Evolutionary conservation across 306 rosid species (phyloP), one percentile per base, ranked within the genome.

Genomic region (Begonia peltatifolia): DNA sequence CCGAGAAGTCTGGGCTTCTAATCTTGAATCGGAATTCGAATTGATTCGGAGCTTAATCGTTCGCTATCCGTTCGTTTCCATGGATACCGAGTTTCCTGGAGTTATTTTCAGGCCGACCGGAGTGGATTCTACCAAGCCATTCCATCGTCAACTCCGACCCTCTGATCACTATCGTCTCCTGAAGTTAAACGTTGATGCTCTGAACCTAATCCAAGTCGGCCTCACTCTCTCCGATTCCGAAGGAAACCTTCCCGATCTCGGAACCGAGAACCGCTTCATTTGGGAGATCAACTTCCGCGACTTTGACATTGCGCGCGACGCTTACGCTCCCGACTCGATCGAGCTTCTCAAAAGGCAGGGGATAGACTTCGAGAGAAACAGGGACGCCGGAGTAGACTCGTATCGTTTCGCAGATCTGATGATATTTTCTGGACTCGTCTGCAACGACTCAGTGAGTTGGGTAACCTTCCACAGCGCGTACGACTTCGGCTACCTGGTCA

Each of bases 41-140:
- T 18, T 73, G 0, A 80, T 87, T 38, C 55, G 72, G 0, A 55
- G 52, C 0, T 12, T 69, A 2, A 57, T 83, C 52, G 74, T 74
- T 22, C 15, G 12, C 9, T 80, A n/a, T 65, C 79, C 82, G 12
- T 69, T 52, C 63, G 69, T 87, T 14, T 80, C 94, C 17, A 83
- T 87, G 83, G 96, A 87, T 22, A 87, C 94, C 0, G 94, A 87
- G 10, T 87, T 87, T 15, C 94, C 96, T 1, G 96, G 84, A 0
- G 53, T 83, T 0, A 61, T 87, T 10, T 53, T 50, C 46, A 68
- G 82, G 0, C 79, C 79, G 83, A 0, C 44, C 41, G 0, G 7
- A 14, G 22, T 52, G 10, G 67, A 66, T 15, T 54, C 74, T 10
- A 1, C 63, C 0, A 55, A 42, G 14, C 76, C 81, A 0, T 47